These are phyloP conservation scores for Vaccinium darrowii DNA, from an alignment of 148 eudicot species.

Conservation along the genomic window DNA sequence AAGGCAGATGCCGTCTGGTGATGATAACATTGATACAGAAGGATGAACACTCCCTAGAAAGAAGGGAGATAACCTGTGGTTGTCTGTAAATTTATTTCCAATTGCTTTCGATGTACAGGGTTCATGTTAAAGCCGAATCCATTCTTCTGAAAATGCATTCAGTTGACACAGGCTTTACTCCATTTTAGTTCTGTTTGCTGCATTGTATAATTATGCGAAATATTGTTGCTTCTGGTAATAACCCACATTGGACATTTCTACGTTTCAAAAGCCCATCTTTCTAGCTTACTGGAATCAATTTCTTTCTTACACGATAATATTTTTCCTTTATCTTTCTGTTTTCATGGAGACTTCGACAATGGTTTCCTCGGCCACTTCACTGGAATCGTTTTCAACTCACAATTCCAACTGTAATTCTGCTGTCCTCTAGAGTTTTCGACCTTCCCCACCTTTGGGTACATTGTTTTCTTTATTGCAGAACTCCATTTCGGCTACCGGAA, in stretches of 20 bases:
- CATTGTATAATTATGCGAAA: constrained; percentile 57
- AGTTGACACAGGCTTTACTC: constrained; percentile 35
- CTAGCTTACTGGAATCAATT: constrained; percentile 7
- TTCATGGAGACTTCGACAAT: background rate
- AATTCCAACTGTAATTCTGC: background rate
- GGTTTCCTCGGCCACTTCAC: background rate
- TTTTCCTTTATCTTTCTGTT: background rate
- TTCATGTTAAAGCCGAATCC: constrained; percentile 35
- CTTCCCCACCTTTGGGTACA: background rate
- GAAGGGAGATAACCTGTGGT: constrained; percentile 34
- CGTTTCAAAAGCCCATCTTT: constrained; percentile 23
- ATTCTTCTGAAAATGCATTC: constrained; percentile 35
- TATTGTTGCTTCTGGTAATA: constrained; percentile 49
- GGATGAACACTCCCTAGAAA: constrained; percentile 35
- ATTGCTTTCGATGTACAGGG: constrained; percentile 71
- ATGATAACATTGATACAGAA: constrained; percentile 54
- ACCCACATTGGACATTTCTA: constrained; percentile 47
- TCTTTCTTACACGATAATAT: background rate
- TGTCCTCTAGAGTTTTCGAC: background rate
- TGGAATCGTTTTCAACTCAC: background rate
- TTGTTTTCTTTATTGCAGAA: background rate
- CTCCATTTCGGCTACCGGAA: background rate
- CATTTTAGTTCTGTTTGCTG: constrained; percentile 29
- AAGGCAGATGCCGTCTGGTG: constrained; percentile 59
- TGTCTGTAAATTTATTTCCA: constrained; percentile 68